phyloP scores from a whole-genome alignment of 2,329 filamentous ascomycete genomes.

The Cordyceps cateniannulata region DNA sequence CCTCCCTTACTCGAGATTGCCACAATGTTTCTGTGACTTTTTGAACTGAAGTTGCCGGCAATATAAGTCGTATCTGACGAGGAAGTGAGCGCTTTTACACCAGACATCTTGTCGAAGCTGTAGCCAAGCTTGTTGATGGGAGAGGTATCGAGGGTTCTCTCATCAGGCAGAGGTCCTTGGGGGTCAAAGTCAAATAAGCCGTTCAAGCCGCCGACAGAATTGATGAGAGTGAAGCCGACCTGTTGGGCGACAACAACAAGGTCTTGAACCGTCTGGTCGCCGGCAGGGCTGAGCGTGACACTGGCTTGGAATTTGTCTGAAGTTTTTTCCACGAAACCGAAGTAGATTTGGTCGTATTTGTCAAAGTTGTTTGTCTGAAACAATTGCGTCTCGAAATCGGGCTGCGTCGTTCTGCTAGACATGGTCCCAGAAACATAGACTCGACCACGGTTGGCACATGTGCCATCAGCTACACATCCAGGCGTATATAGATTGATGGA shows the following conservation, averaged over 20 bases:
- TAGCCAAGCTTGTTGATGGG: conserved; percentile 71
- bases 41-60: conserved; percentile 76
- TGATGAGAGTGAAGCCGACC: conserved; percentile 68
- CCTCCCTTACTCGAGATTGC: conserved; percentile 56
- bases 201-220: conserved; percentile 75
- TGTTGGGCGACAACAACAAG: conserved; percentile 85
- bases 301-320: conserved; percentile 68
- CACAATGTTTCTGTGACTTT: conserved; percentile 67
- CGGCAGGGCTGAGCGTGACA: conserved; percentile 67
- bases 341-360: conserved; percentile 92
- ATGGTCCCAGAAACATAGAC: conserved; percentile 76
- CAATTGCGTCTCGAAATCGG: conserved; percentile 53
- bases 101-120: conserved; percentile 59
- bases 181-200: conserved; percentile 88
- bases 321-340: conserved; percentile 73
- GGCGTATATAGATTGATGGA: conserved; percentile 88
- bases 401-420: conserved; percentile 40
- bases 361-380: conserved; percentile 94
- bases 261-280: conserved; percentile 52
- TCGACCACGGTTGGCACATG: conserved; percentile 68
- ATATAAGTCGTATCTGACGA: conserved; percentile 63
- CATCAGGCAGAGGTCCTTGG: conserved; percentile 41
- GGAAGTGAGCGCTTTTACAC: conserved; percentile 62
- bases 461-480: conserved; percentile 74
- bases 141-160: conserved; percentile 61